These are phyloP conservation scores for Aschersonia sp. DNA, from an alignment of 2,329 filamentous ascomycete species.

Conservation along the genomic window DNA sequence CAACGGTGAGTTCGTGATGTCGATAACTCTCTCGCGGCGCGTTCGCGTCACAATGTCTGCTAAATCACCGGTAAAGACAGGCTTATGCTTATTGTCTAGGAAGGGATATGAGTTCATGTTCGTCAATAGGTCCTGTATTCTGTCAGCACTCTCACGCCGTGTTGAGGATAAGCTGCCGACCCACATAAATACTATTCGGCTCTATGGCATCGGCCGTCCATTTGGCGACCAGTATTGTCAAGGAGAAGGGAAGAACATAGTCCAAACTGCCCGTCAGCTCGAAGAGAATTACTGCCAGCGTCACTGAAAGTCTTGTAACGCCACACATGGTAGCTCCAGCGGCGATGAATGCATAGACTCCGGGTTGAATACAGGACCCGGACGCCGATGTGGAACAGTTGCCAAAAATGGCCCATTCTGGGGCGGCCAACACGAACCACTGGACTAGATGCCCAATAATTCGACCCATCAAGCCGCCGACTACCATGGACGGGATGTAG, in stretches of 20 bases:
- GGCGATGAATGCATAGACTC: slow-evolving; percentile 90
- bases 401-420: slow-evolving; percentile 58
- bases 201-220: slow-evolving; percentile 96
- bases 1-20: slow-evolving; percentile 70
- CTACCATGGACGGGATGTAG: slow-evolving; percentile 97
- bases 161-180: slow-evolving; percentile 11
- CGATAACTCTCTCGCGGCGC: slow-evolving; percentile 66
- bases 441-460: slow-evolving; percentile 78
- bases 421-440: slow-evolving; percentile 61
- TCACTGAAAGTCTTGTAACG: slow-evolving; percentile 85
- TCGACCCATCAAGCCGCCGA: slow-evolving; percentile 81
- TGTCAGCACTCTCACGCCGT: slow-evolving; percentile 5
- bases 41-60: slow-evolving; percentile 71
- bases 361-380: slow-evolving; percentile 80
- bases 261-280: slow-evolving; percentile 90
- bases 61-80: slow-evolving; percentile 76
- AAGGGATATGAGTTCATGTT: slow-evolving; percentile 97
- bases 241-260: slow-evolving; percentile 86
- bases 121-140: slow-evolving; percentile 62
- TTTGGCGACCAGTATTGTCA: slow-evolving; percentile 87
- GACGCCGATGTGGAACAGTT: slow-evolving; percentile 55
- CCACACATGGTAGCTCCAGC: slow-evolving; percentile 97
- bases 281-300: slow-evolving; percentile 86
- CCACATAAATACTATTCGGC: slow-evolving; percentile 79
- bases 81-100: slow-evolving; percentile 90